phyloP scores from a whole-genome alignment of 2,329 filamentous ascomycete species.

The Dryadomyces quercivorus region DNA sequence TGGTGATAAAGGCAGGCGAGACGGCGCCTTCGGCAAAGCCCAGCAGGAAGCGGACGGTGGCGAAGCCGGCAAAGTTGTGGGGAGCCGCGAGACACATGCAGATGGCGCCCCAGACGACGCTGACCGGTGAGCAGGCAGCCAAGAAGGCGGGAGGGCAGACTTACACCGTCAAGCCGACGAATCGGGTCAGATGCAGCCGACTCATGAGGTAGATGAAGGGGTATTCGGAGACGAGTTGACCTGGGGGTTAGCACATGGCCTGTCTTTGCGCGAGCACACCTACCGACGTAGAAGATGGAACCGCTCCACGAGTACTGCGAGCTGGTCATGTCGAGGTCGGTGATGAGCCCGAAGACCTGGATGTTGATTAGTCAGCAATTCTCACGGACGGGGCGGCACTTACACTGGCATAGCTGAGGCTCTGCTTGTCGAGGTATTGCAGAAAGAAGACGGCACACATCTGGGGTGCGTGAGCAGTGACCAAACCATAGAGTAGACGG shows the following conservation, averaged over 20 bases:
- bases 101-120: conserved; percentile 25
- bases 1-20: conserved; percentile 31
- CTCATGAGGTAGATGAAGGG: conserved; percentile 40
- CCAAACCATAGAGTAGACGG: background rate
- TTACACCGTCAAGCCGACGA: conserved; percentile 34
- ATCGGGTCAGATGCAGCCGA: conserved; percentile 33
- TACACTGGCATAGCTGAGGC: conserved; percentile 29
- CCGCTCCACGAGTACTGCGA: conserved; percentile 36
- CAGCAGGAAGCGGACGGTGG: conserved; percentile 24
- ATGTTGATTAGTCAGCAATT: background rate
- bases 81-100: conserved; percentile 29
- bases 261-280: background rate
- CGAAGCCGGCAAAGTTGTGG: conserved; percentile 24
- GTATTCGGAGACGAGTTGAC: conserved; percentile 32
- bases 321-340: conserved; percentile 30
- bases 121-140: background rate
- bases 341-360: conserved; percentile 27
- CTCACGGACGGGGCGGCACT: too few species aligned
- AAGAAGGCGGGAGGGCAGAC: too few species aligned
- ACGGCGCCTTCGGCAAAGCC: conserved; percentile 30
- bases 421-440: conserved; percentile 36
- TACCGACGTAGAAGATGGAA: conserved; percentile 30
- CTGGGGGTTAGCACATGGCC: background rate
- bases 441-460: conserved; percentile 31
- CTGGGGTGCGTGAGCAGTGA: conserved; percentile 16